phyloP scores from a whole-genome alignment of 257 asterid genomes.

The Apocynum venetum region DNA sequence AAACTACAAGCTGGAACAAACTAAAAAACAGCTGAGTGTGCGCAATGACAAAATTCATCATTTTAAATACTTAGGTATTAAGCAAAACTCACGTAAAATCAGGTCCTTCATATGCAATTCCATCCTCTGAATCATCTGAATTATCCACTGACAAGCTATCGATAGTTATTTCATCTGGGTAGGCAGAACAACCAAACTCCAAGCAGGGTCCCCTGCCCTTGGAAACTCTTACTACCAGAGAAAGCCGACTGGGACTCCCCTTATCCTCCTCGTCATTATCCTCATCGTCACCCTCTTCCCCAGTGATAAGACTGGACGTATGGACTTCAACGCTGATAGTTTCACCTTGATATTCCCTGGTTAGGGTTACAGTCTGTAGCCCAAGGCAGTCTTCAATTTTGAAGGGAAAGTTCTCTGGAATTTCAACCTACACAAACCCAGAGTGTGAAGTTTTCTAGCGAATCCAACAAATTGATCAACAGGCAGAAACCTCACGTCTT shows the following conservation, averaged over 20 bases:
- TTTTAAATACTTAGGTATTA: not conserved
- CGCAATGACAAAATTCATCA: not conserved
- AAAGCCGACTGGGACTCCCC: constrained; percentile 32
- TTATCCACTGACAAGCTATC: constrained; percentile 61
- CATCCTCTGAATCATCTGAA: constrained; percentile 50
- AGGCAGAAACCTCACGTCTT: not conserved
- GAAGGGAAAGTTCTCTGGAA: constrained; percentile 66
- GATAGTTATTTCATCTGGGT: constrained; percentile 60
- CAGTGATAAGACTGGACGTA: constrained; percentile 59
- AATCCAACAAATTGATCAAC: not conserved
- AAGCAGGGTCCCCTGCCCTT: constrained; percentile 51
- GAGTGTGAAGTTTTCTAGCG: not conserved
- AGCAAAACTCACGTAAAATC: constrained; percentile 54
- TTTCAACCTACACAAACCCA: constrained; percentile 33
- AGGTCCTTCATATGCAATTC: constrained; percentile 86
- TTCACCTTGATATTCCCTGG: constrained; percentile 66
- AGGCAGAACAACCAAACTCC: constrained; percentile 74
- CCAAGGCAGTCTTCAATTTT: constrained; percentile 66
- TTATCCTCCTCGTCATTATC: constrained; percentile 27
- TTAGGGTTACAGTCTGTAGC: constrained; percentile 54
- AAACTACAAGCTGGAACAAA: too few species aligned
- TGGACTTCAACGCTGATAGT: constrained; percentile 59
- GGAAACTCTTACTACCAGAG: constrained; percentile 66
- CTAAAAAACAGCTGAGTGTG: too few species aligned
- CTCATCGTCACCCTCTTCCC: constrained; percentile 32